Evolutionary conservation across 352 stramenopile species (phyloP), one percentile per base, ranked within the genome.

Genomic region (Phytophthora uliginosa): DNA sequence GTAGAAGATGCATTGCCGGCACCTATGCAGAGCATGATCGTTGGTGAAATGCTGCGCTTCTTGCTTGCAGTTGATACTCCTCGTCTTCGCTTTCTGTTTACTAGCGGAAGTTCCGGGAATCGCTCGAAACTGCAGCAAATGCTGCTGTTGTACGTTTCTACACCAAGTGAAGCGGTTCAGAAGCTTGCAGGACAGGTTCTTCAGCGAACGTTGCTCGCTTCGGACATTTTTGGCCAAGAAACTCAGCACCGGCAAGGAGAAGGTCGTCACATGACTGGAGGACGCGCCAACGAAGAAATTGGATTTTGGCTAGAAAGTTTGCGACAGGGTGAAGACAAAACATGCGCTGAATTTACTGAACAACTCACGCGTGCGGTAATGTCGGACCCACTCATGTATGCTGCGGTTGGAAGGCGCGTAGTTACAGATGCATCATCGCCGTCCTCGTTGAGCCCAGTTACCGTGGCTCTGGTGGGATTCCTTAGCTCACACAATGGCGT

Each of bases 1-100:
- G 15, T 28, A 45, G 24, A 64, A n/a, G 45, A 70, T 33, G 20
- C 26, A n/a, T 9, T 73, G 50, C n/a, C 63, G 10, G 22, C 47
- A 40, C 72, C 77, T 13, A 76, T 93, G 61, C 74, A 79, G 24
- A 81, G 76, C 17, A 70, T 93, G 17, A 86, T 93, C 47, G 73
- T 90, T 28, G 88, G 86, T 42, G 88, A 95, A 59, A 84, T 95
- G 50, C 67, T 97, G 42, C 84, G 77, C 12, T 89, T 95, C 50
- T 66, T 97, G 24, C 69, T 90, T 2, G 76, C 74, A 9, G 75
- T 95, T 42, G 89, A 95, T 47, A 69, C 73, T 24, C 73, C 70
- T 28, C 86, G 88, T 1, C 73, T 97, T 17, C 73, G 73, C 2
- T 91, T 93, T 47, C 77, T 97, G 0, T 69, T 74, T 26, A 73